A percentile compares a stretch with the other conserved stretches of the same genome.
Evolutionary conservation across 1,284 basidiomycete species (phyloP).

Genomic region (Ceratobasidium sp.): DNA sequence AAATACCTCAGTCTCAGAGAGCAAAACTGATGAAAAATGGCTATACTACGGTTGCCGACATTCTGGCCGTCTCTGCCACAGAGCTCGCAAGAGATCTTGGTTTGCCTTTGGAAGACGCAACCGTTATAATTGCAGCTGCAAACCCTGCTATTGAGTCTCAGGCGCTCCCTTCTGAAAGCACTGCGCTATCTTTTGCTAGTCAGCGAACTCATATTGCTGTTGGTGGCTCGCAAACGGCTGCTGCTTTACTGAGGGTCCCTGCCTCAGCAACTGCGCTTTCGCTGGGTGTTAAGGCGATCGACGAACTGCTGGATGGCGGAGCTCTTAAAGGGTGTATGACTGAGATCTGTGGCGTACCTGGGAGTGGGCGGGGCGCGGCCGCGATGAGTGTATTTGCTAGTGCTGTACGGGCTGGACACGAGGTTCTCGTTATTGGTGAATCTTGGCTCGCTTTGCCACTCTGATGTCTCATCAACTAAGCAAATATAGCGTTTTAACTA

Average conservation of each 20-base stretch:
- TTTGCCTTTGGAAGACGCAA: constrained; percentile 35
- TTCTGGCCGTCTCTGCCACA: constrained; percentile 28
- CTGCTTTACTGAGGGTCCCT: constrained; percentile 36
- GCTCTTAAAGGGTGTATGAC: constrained; percentile 32
- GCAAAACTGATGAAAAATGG: constrained; percentile 36
- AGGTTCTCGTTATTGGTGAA: constrained; percentile 32
- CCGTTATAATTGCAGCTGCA: constrained; percentile 20
- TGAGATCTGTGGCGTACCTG: constrained; percentile 38
- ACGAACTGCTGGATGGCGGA: constrained; percentile 39
- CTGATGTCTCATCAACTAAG: not conserved
- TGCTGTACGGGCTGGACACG: constrained; percentile 26
- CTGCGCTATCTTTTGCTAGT: not conserved
- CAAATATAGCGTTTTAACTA: constrained; percentile 6
- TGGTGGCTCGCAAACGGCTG: constrained; percentile 42
- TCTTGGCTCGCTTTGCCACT: not conserved
- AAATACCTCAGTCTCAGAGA: constrained; percentile 18
- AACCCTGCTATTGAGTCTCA: constrained; percentile 16
- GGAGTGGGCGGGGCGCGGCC: constrained; percentile 35
- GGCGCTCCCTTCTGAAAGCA: not conserved
- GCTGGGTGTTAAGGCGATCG: constrained; percentile 23
- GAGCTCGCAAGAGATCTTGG: constrained; percentile 39
- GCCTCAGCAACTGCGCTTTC: constrained; percentile 42
- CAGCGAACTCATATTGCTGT: constrained; percentile 37
- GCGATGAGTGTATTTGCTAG: constrained; percentile 27
- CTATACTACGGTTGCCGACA: constrained; percentile 40